A percentile compares a stretch with the other conserved stretches of the same genome.
Evolutionary conservation across 495 filamentous ascomycete genomes (phyloP).

Genomic region (Amniculicola lignicola): DNA sequence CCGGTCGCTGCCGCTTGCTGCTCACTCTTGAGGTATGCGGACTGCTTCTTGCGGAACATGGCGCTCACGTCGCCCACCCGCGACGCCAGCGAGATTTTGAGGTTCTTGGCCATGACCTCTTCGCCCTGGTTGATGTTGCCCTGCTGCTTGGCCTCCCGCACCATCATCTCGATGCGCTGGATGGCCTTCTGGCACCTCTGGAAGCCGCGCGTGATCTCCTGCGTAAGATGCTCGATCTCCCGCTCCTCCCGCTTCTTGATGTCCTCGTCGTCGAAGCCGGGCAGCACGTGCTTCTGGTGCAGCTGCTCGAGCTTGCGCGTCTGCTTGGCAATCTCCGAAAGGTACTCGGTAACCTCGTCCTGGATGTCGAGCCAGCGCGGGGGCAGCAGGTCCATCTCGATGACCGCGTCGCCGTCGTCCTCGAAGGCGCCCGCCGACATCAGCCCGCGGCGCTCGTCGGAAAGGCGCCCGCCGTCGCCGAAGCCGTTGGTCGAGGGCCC

Average conservation of each 20-base stretch:
- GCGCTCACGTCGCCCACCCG: slow-evolving; percentile 92
- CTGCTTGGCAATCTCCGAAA: slow-evolving; percentile 78
- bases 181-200: slow-evolving; percentile 87
- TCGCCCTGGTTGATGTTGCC: slow-evolving; percentile 73
- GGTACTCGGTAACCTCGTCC: slow-evolving; percentile 82
- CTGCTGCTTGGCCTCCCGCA: slow-evolving; percentile 65
- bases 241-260: slow-evolving; percentile 76
- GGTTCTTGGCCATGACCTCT: slow-evolving; percentile 93
- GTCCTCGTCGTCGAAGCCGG: slow-evolving; percentile 94
- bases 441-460: slow-evolving; percentile 80
- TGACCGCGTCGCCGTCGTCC: slow-evolving; percentile 87
- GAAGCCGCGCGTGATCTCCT: slow-evolving; percentile 82
- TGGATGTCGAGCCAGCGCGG: slow-evolving; percentile 94
- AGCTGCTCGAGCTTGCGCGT: slow-evolving; percentile 81
- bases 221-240: slow-evolving; percentile 86
- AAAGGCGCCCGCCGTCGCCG: slow-evolving; percentile 57
- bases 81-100: slow-evolving; percentile 83
- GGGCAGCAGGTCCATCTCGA: slow-evolving; percentile 96
- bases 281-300: slow-evolving; percentile 94
- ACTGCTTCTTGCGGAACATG: slow-evolving; percentile 92
- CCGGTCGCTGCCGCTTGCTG: background rate
- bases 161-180: slow-evolving; percentile 79
- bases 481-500: slow-evolving; percentile 68
- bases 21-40: slow-evolving; percentile 89
- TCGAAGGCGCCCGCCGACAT: slow-evolving; percentile 75